Evolutionary conservation across 164 flowering plant species (phyloP).

Genomic region (Magnolia sinica): DNA sequence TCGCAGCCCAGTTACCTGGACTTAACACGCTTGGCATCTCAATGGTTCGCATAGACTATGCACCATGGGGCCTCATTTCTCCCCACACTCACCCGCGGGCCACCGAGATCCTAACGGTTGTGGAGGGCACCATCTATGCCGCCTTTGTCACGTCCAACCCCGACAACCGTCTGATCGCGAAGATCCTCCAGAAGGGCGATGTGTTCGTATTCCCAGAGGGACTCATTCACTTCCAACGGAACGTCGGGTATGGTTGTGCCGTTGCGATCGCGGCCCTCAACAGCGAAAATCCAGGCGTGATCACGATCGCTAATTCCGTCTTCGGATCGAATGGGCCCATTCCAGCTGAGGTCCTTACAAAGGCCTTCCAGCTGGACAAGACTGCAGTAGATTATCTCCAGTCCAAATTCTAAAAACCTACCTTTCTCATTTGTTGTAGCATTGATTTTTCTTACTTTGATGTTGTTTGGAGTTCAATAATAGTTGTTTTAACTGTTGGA

Average conservation of each 20-base stretch:
- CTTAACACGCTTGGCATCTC: constrained; percentile 5
- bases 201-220: background rate
- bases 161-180: background rate
- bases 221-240: constrained; percentile 5
- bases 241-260: background rate
- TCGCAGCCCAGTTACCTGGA: background rate
- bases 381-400: constrained; percentile 10
- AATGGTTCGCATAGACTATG: background rate
- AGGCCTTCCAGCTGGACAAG: constrained; percentile 8
- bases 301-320: constrained; percentile 7
- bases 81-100: constrained; percentile 3
- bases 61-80: background rate
- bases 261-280: background rate
- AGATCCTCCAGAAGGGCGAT: background rate
- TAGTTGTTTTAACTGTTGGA: background rate
- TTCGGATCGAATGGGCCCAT: constrained; percentile 2
- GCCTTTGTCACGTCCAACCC: constrained; percentile 1
- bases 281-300: background rate
- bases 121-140: background rate
- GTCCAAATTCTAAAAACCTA: constrained; percentile 1
- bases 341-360: background rate
- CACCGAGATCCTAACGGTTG: background rate
- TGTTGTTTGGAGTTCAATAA: no score
- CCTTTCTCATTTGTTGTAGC: no score
- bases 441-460: no score